Conservation (phyloP, 2,329 filamentous ascomycete species). For the Fusarium armeniacum region DNA sequence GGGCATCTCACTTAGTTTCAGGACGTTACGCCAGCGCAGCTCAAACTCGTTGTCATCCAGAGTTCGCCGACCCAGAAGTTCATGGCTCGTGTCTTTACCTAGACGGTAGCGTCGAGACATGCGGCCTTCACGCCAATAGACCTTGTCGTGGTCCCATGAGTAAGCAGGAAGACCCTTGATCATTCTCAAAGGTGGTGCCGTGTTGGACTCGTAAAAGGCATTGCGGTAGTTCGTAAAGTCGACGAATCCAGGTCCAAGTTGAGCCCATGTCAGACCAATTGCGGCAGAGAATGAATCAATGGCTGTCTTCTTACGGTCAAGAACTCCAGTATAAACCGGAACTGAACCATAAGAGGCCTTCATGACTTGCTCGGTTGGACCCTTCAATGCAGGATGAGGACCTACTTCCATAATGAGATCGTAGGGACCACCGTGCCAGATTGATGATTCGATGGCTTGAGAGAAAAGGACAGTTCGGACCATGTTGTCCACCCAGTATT, state of each 20-base stretch:
- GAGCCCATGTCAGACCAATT: background rate
- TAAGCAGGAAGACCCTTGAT: background rate
- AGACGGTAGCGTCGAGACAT: background rate
- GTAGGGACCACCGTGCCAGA: background rate
- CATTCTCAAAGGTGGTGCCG: background rate
- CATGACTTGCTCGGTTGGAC: background rate
- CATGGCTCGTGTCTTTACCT: slow-evolving; percentile 1
- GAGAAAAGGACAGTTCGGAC: slow-evolving; percentile 4
- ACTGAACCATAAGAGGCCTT: background rate
- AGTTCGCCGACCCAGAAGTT: background rate
- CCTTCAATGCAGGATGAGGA: slow-evolving; percentile 14
- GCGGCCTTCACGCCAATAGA: background rate
- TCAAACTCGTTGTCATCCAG: background rate
- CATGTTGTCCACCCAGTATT: slow-evolving; percentile 23
- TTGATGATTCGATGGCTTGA: background rate
- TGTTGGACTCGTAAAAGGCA: background rate
- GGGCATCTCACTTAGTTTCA: background rate
- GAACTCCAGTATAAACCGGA: background rate
- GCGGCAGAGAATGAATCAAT: background rate
- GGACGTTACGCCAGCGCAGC: background rate
- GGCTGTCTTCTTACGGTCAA: background rate
- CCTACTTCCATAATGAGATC: slow-evolving; percentile 13
- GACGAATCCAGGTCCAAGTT: background rate
- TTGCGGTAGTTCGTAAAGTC: background rate
- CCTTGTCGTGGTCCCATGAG: background rate